Base-by-base conservation (phyloP, 176 grass and related monocot species). In the Thinopyrum elongatum region DNA sequence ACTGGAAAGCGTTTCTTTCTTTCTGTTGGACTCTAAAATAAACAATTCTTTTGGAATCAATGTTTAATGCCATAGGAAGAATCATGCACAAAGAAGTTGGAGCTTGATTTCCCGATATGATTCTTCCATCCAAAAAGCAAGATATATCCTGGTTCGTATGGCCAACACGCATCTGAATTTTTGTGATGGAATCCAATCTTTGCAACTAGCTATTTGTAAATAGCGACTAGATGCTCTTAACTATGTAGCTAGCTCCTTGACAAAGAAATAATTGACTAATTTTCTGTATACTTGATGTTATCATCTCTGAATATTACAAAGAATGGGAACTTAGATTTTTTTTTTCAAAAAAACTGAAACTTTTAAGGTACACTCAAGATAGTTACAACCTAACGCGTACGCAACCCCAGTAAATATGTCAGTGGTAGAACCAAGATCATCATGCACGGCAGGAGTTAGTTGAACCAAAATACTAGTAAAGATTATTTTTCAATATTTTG, bases 101-200 rank as follows among this genome's bases (percentile, higher is more conserved):
- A 87, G 74, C 65, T 58, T 73, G 80, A 71, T 79, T 86, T 19
- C 3, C 57, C 2, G 80, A 59, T 87, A 83, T 87, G 83, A 79
- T 87, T 87, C 80, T 83, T 19, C 10, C 74, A 65, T 35, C 10
- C 23, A 23, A 74, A 90, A 90, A 79, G 74, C 65, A 74, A 79
- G 84, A 90, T 90, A 74, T 83, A 35, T 68, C 77, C 47, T 70
- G 4, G 61, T 84, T 84, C 15, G 65, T 76, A 46, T 68, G 65
- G 75, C 70, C 69, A 26, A 3, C 59, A 26, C 22, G 57, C 82
- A 57, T 22, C 16, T 12, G 59, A 62, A 86, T 77, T 82, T 27
- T 63, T 21, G 88, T 7, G 88, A 82, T 47, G 70, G 88, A 86
- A 86, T 86, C 83, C 70, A 76, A 70, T 86, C 70, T 85, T 70